phyloP scores from a whole-genome alignment of 495 filamentous ascomycete species.

The Penicillium canescens region DNA sequence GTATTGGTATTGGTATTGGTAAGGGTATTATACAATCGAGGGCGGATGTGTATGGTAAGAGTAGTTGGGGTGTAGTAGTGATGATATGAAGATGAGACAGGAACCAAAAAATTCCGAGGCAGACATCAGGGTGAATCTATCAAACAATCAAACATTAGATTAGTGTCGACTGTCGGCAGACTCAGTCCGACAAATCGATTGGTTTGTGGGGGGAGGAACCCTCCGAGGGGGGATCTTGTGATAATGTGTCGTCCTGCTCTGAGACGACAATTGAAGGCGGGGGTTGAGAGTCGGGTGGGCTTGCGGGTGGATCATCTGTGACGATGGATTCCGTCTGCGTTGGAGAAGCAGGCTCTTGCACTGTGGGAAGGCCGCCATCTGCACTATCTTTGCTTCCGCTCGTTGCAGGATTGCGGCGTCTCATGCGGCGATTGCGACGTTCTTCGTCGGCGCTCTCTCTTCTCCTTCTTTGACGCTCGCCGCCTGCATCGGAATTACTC shows the following conservation, averaged over 20 bases:
- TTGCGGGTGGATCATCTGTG: constrained; percentile 27
- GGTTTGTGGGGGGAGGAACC: constrained; percentile 30
- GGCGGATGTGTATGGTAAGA: constrained; percentile 10
- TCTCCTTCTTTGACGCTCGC: constrained; percentile 59
- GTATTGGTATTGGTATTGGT: constrained; percentile 11
- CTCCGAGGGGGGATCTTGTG: constrained; percentile 20
- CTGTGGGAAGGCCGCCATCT: constrained; percentile 37
- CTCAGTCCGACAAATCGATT: constrained; percentile 34
- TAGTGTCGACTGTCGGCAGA: constrained; percentile 15
- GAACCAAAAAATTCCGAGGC: no score
- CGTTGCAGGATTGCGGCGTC: constrained; percentile 52
- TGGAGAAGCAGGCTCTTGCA: constrained; percentile 36
- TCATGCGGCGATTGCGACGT: constrained; percentile 57
- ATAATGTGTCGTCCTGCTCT: constrained; percentile 24
- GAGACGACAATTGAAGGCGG: constrained; percentile 45
- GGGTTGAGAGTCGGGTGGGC: constrained; percentile 25
- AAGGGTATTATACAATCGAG: constrained; percentile 33
- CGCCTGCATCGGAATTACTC: constrained; percentile 57
- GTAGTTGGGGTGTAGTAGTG: constrained; percentile 6
- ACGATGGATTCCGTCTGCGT: constrained; percentile 23
- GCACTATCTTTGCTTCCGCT: constrained; percentile 49
- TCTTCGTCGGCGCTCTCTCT: constrained; percentile 74
- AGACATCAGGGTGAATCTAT: no score
- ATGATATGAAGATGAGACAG: neutral
- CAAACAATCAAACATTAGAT: constrained; percentile 44